Conservation (phyloP, 495 filamentous ascomycete species). For the Xylaria flabelliformis region DNA sequence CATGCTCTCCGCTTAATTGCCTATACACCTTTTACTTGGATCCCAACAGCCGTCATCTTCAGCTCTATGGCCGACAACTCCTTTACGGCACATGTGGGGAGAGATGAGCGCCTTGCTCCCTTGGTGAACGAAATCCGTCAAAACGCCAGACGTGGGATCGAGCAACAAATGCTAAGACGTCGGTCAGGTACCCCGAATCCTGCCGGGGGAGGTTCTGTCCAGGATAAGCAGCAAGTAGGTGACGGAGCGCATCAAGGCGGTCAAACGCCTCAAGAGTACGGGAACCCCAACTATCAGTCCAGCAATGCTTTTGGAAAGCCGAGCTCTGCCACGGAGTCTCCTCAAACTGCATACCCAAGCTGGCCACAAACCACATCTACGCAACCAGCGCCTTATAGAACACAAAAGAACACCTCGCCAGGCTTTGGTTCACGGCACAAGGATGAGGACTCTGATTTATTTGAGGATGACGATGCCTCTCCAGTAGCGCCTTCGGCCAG, state of each 20-base stretch:
- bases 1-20: slow-evolving; percentile 14
- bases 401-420: neutral
- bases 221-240: neutral
- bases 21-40: slow-evolving; percentile 2
- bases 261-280: slow-evolving; percentile 19
- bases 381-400: neutral
- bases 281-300: neutral
- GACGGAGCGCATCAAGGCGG: neutral
- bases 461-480: slow-evolving; percentile 48
- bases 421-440: neutral
- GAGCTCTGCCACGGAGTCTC: neutral
- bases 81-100: neutral
- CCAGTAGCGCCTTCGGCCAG: slow-evolving; percentile 42
- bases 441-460: slow-evolving; percentile 43
- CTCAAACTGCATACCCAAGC: slow-evolving; percentile 23
- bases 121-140: slow-evolving; percentile 27
- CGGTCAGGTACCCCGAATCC: neutral
- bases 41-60: slow-evolving; percentile 6
- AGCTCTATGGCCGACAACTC: slow-evolving; percentile 18
- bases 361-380: slow-evolving; percentile 20
- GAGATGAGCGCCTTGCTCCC: slow-evolving; percentile 28
- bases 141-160: neutral
- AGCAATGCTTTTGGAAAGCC: neutral
- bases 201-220: neutral
- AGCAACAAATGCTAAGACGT: neutral